A percentile compares a stretch with the other conserved stretches of the same genome.
These are phyloP conservation scores for Proliferodiscus dingleyae DNA, from an alignment of 2,329 filamentous ascomycete species.

Conservation along the genomic window DNA sequence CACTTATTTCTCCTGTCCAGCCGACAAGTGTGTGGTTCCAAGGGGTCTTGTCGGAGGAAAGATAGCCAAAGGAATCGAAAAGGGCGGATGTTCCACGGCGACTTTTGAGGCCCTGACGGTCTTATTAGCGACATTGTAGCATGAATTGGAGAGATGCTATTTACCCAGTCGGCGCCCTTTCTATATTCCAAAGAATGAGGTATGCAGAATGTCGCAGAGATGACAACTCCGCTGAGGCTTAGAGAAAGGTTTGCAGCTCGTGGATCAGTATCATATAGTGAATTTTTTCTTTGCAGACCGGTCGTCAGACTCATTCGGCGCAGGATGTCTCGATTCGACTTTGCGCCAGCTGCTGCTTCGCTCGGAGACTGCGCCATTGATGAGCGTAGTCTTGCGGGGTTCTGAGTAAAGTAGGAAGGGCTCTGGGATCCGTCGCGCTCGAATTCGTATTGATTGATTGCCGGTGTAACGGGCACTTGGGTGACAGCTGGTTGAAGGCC, in stretches of 20 bases:
- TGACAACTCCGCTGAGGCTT: slow-evolving; percentile 58
- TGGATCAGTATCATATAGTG: slow-evolving; percentile 48
- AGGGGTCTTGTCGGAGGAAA: slow-evolving; percentile 74
- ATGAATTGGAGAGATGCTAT: slow-evolving; percentile 25
- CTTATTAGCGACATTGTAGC: slow-evolving; percentile 14
- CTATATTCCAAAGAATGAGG: slow-evolving; percentile 55
- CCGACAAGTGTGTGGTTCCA: slow-evolving; percentile 93
- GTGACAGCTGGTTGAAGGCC: slow-evolving; percentile 23
- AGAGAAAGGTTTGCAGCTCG: slow-evolving; percentile 52
- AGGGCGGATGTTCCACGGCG: slow-evolving; percentile 86
- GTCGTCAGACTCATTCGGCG: slow-evolving; percentile 38
- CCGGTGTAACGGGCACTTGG: slow-evolving; percentile 30
- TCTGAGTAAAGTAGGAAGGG: slow-evolving; percentile 25
- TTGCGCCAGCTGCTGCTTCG: slow-evolving; percentile 31
- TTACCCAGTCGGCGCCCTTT: slow-evolving; percentile 57
- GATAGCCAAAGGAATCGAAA: slow-evolving; percentile 83
- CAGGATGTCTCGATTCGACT: slow-evolving; percentile 38
- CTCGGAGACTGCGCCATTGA: slow-evolving; percentile 26
- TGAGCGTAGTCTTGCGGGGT: slow-evolving; percentile 13
- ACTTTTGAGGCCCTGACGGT: slow-evolving; percentile 61
- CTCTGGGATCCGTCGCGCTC: slow-evolving; percentile 17
- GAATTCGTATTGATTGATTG: slow-evolving; percentile 21
- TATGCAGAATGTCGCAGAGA: slow-evolving; percentile 61
- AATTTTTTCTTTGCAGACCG: slow-evolving; percentile 32
- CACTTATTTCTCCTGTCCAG: slow-evolving; percentile 86